These are phyloP conservation scores for Hydnum rufescens DNA, from an alignment of 768 basidiomycete genomes.

Conservation along the genomic window DNA sequence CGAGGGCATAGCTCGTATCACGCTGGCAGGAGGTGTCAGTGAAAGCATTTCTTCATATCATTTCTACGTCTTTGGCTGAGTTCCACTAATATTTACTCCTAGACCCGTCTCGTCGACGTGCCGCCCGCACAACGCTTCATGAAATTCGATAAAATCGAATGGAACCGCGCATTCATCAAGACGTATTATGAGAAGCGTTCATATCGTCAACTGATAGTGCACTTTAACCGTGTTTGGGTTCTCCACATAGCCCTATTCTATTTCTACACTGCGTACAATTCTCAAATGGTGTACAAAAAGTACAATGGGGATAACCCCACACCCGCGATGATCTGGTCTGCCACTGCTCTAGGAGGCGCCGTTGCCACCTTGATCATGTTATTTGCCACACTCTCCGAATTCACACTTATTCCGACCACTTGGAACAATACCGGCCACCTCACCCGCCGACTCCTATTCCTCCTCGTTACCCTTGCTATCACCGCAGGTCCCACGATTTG, in stretches of 20 bases:
- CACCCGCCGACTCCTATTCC: slow-evolving; percentile 73
- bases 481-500: slow-evolving; percentile 92
- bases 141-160: slow-evolving; percentile 92
- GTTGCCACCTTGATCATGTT: slow-evolving; percentile 95
- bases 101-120: slow-evolving; percentile 83
- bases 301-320: slow-evolving; percentile 21
- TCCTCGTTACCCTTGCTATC: slow-evolving; percentile 72
- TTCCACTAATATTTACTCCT: neutral
- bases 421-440: slow-evolving; percentile 98
- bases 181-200: slow-evolving; percentile 97
- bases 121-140: slow-evolving; percentile 85
- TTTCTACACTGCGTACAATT: slow-evolving; percentile 91
- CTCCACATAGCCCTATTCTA: slow-evolving; percentile 89
- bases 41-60: neutral
- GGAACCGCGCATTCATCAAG: slow-evolving; percentile 95
- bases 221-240: slow-evolving; percentile 99
- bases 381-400: slow-evolving; percentile 79
- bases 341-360: slow-evolving; percentile 83
- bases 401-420: slow-evolving; percentile 95
- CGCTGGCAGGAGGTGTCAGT: slow-evolving; percentile 65
- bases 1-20: slow-evolving; percentile 87
- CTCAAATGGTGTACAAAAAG: slow-evolving; percentile 52
- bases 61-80: neutral
- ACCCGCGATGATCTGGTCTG: slow-evolving; percentile 78
- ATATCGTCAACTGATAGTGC: slow-evolving; percentile 90